phyloP scores from a whole-genome alignment of 106 monocot species.

The Dioscorea dumetorum region DNA sequence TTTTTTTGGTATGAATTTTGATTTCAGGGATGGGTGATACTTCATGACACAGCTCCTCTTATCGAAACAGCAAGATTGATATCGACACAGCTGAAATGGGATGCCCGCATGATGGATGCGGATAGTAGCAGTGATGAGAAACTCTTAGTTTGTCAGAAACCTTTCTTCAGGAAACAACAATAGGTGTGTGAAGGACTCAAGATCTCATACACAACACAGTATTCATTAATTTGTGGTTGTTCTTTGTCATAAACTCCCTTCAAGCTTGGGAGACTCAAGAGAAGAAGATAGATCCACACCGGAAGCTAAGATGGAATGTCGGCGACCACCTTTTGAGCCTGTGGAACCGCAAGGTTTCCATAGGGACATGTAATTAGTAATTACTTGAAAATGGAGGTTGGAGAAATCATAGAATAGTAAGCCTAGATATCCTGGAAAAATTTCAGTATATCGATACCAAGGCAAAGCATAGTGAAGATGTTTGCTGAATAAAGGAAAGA shows the following conservation, averaged over 20 bases:
- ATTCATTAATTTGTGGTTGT: constrained; percentile 5
- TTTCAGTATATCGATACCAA: neutral
- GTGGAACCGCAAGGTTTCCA: constrained; percentile 50
- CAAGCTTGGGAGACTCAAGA: neutral
- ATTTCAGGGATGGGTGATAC: constrained; percentile 79
- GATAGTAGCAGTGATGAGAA: constrained; percentile 63
- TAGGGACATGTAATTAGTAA: constrained; percentile 24
- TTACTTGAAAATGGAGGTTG: constrained; percentile 7
- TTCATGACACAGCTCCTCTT: constrained; percentile 47
- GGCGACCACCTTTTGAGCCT: constrained; percentile 9
- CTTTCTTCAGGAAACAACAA: constrained; percentile 68
- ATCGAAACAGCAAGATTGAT: constrained; percentile 54
- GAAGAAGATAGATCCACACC: neutral
- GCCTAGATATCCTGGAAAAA: too few species aligned
- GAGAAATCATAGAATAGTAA: constrained; percentile 10
- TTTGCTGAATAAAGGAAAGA: neutral
- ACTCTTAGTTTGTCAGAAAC: constrained; percentile 80
- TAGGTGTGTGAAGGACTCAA: neutral
- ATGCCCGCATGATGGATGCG: constrained; percentile 46
- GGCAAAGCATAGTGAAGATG: constrained; percentile 8
- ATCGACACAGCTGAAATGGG: constrained; percentile 67
- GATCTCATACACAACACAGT: neutral
- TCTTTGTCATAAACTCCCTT: too few species aligned
- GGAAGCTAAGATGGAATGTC: neutral
- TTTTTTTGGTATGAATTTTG: too few species aligned